Conservation (phyloP, 2,329 filamentous ascomycete species). For the Cryphonectria parasitica region DNA sequence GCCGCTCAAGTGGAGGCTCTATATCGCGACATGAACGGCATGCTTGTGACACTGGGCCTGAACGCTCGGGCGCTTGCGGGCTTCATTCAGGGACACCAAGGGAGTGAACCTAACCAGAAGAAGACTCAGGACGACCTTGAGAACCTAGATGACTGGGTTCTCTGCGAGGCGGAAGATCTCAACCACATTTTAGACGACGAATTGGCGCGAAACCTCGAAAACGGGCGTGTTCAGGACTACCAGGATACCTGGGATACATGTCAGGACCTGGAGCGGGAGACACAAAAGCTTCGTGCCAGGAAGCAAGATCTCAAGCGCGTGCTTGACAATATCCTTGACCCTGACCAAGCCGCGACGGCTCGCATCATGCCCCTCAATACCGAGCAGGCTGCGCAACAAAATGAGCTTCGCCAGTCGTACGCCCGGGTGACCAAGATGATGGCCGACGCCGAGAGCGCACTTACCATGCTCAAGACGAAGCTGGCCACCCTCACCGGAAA, state of each 20-base stretch:
- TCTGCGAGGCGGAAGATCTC: conserved; percentile 76
- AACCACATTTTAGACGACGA: conserved; percentile 65
- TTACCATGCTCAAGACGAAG: conserved; percentile 78
- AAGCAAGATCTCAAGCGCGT: conserved; percentile 78
- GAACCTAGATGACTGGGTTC: conserved; percentile 68
- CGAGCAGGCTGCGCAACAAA: conserved; percentile 83
- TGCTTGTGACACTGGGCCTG: conserved; percentile 90
- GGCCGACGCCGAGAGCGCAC: conserved; percentile 76
- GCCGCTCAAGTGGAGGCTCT: conserved; percentile 67
- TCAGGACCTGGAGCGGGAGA: conserved; percentile 69
- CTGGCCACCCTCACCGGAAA: conserved; percentile 64
- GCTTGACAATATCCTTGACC: conserved; percentile 71
- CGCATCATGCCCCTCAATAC: conserved; percentile 77
- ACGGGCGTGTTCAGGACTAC: conserved; percentile 70
- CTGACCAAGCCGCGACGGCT: conserved; percentile 65
- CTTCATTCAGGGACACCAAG: conserved; percentile 70
- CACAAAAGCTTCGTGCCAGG: conserved; percentile 72
- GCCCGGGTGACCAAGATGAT: conserved; percentile 74
- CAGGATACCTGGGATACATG: conserved; percentile 70
- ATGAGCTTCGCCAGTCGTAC: conserved; percentile 78
- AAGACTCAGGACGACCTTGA: conserved; percentile 72
- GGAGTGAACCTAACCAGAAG: conserved; percentile 55
- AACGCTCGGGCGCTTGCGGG: conserved; percentile 71
- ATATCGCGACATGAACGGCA: conserved; percentile 84
- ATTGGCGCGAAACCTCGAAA: conserved; percentile 66